These are phyloP conservation scores for Dissoconium aciculare DNA, from an alignment of 2,329 filamentous ascomycete genomes.

Conservation along the genomic window DNA sequence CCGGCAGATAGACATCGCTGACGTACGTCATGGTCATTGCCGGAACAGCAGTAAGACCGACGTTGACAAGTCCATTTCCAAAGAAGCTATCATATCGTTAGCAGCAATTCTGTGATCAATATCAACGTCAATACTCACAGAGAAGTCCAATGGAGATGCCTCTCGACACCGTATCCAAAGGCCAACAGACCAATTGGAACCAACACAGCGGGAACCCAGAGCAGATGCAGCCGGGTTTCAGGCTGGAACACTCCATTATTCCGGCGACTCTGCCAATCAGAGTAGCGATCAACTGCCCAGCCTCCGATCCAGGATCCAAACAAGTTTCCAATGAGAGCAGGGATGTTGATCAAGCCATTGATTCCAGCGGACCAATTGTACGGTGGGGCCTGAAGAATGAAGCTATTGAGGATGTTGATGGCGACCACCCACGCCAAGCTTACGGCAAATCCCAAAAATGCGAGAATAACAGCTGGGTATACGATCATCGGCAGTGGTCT, in stretches of 20 bases:
- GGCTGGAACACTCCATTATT: conserved; percentile 33
- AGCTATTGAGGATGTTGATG: conserved; percentile 27
- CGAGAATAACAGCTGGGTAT: conserved; percentile 26
- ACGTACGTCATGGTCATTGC: conserved; percentile 34
- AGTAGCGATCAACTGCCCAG: conserved; percentile 30
- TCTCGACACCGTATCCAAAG: conserved; percentile 32
- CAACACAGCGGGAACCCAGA: conserved; percentile 28
- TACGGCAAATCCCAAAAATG: conserved; percentile 26
- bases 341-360: conserved; percentile 29
- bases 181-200: conserved; percentile 31
- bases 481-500: conserved; percentile 25
- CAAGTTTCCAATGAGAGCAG: conserved; percentile 30
- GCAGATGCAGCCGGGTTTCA: conserved; percentile 30
- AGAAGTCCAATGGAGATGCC: conserved; percentile 29
- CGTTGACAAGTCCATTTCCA: conserved; percentile 33
- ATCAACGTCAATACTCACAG: conserved; percentile 13
- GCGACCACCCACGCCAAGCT: conserved; percentile 26
- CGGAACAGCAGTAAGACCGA: conserved; percentile 30
- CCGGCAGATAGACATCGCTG: conserved; percentile 24
- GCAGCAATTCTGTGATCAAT: background rate
- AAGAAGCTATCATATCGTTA: conserved; percentile 23
- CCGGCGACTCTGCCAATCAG: conserved; percentile 27
- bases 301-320: conserved; percentile 31
- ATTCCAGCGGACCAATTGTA: conserved; percentile 25
- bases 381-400: conserved; percentile 27